phyloP scores from a whole-genome alignment of 1,139 yeast genomes.

The Zygosaccharomyces sapae region DNA sequence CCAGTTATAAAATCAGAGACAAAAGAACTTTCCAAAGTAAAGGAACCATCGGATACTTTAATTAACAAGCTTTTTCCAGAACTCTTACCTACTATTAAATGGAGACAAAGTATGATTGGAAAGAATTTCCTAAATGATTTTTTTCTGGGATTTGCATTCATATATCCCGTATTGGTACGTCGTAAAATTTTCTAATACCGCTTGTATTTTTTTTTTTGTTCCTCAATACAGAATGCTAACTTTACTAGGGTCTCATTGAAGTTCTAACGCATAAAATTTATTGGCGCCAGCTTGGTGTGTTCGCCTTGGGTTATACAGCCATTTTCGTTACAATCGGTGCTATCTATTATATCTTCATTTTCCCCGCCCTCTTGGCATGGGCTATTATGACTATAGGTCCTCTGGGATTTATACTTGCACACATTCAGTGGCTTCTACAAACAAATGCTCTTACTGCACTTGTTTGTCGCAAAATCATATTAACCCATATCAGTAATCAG shows the following conservation, averaged over 20 bases:
- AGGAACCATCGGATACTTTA: not conserved
- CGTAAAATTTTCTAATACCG: too few species aligned
- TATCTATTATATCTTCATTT: slow-evolving; percentile 22
- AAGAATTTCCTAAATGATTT: slow-evolving; percentile 20
- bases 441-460: slow-evolving; percentile 27
- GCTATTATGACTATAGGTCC: slow-evolving; percentile 28
- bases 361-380: slow-evolving; percentile 27
- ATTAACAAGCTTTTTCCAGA: not conserved
- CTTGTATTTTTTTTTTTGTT: slow-evolving; percentile 34
- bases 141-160: slow-evolving; percentile 24
- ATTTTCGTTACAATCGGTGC: slow-evolving; percentile 25
- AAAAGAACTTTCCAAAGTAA: not conserved
- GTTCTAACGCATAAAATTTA: slow-evolving; percentile 23
- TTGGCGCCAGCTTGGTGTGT: slow-evolving; percentile 28
- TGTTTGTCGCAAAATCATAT: slow-evolving; percentile 23
- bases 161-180: slow-evolving; percentile 31
- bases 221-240: slow-evolving; percentile 21
- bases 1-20: not conserved
- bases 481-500: slow-evolving; percentile 24
- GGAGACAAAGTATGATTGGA: slow-evolving; percentile 9
- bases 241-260: slow-evolving; percentile 31
- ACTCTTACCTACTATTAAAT: slow-evolving; percentile 3
- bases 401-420: slow-evolving; percentile 27
- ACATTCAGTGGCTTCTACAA: slow-evolving; percentile 30
- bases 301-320: slow-evolving; percentile 22